phyloP scores from a whole-genome alignment of 2,329 filamentous ascomycete species.

The Phialophora expanda region DNA sequence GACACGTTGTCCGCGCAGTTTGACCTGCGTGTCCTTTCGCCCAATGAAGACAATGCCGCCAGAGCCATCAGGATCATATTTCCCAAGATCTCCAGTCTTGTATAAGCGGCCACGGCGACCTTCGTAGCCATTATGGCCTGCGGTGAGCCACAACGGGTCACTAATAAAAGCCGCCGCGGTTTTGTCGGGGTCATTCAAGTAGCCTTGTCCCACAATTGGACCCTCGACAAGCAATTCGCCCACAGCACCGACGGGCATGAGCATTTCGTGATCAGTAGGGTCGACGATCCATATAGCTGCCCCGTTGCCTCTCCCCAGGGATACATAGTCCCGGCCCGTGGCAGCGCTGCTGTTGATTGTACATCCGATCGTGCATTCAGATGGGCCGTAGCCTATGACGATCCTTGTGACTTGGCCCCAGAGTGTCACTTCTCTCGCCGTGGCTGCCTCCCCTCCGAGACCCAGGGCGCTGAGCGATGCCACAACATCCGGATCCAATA shows the following conservation, averaged over 20 bases:
- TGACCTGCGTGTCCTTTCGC: conserved; percentile 50
- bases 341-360: conserved; percentile 47
- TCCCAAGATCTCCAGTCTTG: conserved; percentile 51
- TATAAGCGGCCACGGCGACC: conserved; percentile 47
- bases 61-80: conserved; percentile 48
- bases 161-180: conserved; percentile 47
- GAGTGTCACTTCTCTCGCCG: conserved; percentile 36
- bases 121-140: conserved; percentile 37
- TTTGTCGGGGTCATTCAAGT: conserved; percentile 49
- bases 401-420: conserved; percentile 47
- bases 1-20: conserved; percentile 51
- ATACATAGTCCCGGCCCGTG: conserved; percentile 46
- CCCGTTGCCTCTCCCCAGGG: conserved; percentile 48
- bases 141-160: conserved; percentile 46
- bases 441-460: conserved; percentile 41
- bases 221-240: conserved; percentile 57
- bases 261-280: conserved; percentile 45
- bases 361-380: conserved; percentile 51
- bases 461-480: conserved; percentile 52
- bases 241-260: conserved; percentile 53
- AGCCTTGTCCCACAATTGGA: conserved; percentile 55
- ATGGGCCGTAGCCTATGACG: conserved; percentile 53
- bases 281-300: conserved; percentile 50
- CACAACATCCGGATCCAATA: conserved; percentile 52
- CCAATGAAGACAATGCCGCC: conserved; percentile 48